Conservation (phyloP, 2,329 filamentous ascomycete genomes). For the Dryadomyces quercus-mongolicae region DNA sequence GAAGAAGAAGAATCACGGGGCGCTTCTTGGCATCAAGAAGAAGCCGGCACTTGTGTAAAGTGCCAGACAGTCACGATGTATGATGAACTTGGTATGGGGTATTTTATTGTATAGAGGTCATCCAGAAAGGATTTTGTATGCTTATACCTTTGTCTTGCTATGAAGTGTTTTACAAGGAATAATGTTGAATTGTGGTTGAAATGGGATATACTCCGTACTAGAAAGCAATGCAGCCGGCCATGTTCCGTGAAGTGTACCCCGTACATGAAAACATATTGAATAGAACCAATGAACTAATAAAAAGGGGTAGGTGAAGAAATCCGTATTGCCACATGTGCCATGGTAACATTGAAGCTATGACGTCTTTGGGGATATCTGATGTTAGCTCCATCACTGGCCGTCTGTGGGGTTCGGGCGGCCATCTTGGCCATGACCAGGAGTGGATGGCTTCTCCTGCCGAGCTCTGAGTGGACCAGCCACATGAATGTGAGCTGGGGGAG, state of each 20-base stretch:
- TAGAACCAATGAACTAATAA: not conserved
- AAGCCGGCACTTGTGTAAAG: slow-evolving; percentile 50
- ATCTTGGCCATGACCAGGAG: not conserved
- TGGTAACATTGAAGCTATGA: too few species aligned
- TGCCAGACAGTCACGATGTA: not conserved
- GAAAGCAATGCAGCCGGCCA: too few species aligned
- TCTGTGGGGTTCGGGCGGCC: not conserved
- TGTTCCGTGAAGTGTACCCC: too few species aligned
- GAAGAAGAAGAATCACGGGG: slow-evolving; percentile 73
- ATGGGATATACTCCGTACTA: not conserved
- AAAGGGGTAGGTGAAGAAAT: not conserved
- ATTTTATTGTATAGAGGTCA: not conserved
- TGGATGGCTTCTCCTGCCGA: not conserved
- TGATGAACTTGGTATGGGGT: not conserved
- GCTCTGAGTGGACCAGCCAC: slow-evolving; percentile 6
- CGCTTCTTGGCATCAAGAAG: slow-evolving; percentile 77
- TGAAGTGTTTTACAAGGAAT: too few species aligned
- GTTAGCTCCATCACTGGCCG: not conserved
- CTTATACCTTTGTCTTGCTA: not conserved
- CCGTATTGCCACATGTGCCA: too few species aligned
- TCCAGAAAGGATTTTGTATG: too few species aligned
- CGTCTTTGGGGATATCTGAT: too few species aligned
- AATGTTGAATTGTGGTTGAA: too few species aligned
- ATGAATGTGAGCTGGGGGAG: slow-evolving; percentile 4
- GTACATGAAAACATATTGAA: not conserved